Conservation (phyloP, 2,329 filamentous ascomycete genomes). For the Kalaharituber pfeilii region DNA sequence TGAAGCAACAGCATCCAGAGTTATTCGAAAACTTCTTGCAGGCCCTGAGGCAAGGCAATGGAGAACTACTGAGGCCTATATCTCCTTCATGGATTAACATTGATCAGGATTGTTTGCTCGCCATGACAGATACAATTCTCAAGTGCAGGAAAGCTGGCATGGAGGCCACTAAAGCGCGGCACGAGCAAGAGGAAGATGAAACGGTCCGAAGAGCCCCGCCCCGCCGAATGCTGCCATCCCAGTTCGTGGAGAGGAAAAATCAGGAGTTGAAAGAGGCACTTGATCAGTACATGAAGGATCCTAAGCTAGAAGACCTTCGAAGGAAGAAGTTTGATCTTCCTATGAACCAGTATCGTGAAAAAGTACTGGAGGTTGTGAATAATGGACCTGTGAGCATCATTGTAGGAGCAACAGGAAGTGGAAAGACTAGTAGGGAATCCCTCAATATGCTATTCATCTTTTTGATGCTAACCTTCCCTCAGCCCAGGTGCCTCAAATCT, state of each 20-base stretch:
- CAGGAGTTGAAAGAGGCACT: conserved; percentile 17
- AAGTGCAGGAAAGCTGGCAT: conserved; percentile 19
- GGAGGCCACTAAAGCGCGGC: conserved; percentile 10
- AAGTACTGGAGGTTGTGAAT: conserved; percentile 29
- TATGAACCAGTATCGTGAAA: conserved; percentile 27
- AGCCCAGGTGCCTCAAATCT: conserved; percentile 38
- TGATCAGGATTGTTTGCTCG: conserved; percentile 23
- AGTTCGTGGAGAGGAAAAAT: conserved; percentile 13
- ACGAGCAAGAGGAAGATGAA: conserved; percentile 17
- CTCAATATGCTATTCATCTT: neutral
- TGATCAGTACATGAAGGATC: conserved; percentile 18
- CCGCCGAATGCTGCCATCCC: conserved; percentile 9
- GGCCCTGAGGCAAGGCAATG: conserved; percentile 24
- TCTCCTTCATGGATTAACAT: conserved; percentile 22
- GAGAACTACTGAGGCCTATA: conserved; percentile 25
- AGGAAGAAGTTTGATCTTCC: conserved; percentile 27
- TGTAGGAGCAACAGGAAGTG: conserved; percentile 32
- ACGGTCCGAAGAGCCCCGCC: conserved; percentile 6
- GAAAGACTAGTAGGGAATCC: conserved; percentile 27
- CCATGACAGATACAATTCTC: conserved; percentile 28
- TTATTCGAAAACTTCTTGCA: conserved; percentile 25
- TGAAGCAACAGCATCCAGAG: conserved; percentile 25
- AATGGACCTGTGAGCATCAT: conserved; percentile 31
- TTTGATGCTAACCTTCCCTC: conserved; percentile 10
- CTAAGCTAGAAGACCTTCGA: conserved; percentile 21